Evolutionary conservation across 495 filamentous ascomycete species (phyloP).

Genomic region (Darksidea phi): DNA sequence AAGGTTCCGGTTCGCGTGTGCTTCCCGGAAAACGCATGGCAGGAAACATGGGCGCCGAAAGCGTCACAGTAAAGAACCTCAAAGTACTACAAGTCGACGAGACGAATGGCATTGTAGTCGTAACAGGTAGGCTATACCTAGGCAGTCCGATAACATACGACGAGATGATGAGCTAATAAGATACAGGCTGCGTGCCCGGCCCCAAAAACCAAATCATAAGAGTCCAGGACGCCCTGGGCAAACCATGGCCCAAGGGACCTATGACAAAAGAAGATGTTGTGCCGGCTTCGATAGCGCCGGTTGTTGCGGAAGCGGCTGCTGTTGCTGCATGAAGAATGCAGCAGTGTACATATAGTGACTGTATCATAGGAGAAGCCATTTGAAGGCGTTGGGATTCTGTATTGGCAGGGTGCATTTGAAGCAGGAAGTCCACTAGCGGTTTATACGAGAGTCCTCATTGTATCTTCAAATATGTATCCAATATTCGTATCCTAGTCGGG

Average conservation of each 20-base stretch:
- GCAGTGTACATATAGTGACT: not conserved
- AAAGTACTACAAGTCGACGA: conserved; percentile 83
- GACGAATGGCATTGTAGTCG: conserved; percentile 79
- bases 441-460: no score
- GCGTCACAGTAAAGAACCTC: conserved; percentile 84
- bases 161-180: not conserved
- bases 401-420: no score
- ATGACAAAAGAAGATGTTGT: conserved; percentile 21
- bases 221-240: conserved; percentile 22
- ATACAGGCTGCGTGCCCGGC: conserved; percentile 27
- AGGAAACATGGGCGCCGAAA: conserved; percentile 85
- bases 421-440: no score
- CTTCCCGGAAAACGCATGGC: conserved; percentile 97
- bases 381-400: no score
- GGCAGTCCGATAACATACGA: not conserved
- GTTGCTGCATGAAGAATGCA: not conserved
- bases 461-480: no score
- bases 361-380: not conserved
- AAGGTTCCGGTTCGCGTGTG: conserved; percentile 89
- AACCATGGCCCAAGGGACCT: conserved; percentile 30
- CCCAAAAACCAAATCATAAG: conserved; percentile 26
- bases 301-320: not conserved
- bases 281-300: not conserved
- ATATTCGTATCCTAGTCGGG: no score
- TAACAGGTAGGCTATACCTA: conserved; percentile 60